These are phyloP conservation scores for Penicillium sp. DNA, from an alignment of 2,329 filamentous ascomycete genomes.

Conservation along the genomic window DNA sequence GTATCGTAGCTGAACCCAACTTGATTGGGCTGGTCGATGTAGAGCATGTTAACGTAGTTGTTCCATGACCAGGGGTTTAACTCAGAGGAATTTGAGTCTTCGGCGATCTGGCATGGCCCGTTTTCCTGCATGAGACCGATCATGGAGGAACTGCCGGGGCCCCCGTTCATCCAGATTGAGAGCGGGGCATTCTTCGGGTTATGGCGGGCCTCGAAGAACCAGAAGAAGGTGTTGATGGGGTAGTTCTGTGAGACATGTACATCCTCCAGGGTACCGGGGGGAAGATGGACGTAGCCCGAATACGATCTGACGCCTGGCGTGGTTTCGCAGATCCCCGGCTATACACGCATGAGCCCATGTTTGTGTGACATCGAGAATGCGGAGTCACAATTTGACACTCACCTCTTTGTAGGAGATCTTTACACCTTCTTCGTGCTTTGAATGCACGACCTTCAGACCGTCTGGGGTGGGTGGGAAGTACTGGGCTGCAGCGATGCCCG, in stretches of 20 bases:
- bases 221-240: conserved; percentile 67
- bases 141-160: conserved; percentile 63
- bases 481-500: conserved; percentile 29
- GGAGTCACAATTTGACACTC: conserved; percentile 3
- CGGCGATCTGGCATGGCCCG: conserved; percentile 58
- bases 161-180: conserved; percentile 66
- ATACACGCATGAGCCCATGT: not conserved
- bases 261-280: conserved; percentile 49
- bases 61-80: conserved; percentile 67
- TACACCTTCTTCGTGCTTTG: conserved; percentile 48
- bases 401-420: conserved; percentile 54
- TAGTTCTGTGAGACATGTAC: conserved; percentile 54
- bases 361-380: conserved; percentile 1
- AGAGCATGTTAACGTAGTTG: conserved; percentile 68
- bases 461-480: conserved; percentile 49
- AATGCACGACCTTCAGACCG: conserved; percentile 46
- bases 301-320: conserved; percentile 61
- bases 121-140: conserved; percentile 59
- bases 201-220: conserved; percentile 65
- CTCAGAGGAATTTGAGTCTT: conserved; percentile 55
- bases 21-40: conserved; percentile 69
- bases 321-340: conserved; percentile 60
- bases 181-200: conserved; percentile 59
- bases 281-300: conserved; percentile 64
- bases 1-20: conserved; percentile 62